These are phyloP conservation scores for Drechslerella stenobrocha DNA, from an alignment of 2,329 filamentous ascomycete genomes.

Conservation along the genomic window DNA sequence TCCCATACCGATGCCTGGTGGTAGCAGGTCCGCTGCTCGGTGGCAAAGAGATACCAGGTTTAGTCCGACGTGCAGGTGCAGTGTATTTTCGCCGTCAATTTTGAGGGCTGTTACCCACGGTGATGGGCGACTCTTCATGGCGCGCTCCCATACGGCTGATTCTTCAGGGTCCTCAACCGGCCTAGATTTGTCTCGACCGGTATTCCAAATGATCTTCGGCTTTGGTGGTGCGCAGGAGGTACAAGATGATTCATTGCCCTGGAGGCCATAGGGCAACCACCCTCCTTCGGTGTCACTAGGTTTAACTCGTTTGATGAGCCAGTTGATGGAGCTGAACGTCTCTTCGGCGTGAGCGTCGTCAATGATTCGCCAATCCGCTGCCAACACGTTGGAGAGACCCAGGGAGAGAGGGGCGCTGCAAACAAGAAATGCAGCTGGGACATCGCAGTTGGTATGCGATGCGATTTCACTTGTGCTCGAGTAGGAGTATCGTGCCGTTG, in stretches of 20 bases:
- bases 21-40: conserved; percentile 56
- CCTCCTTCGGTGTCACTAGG: conserved; percentile 39
- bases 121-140: conserved; percentile 59
- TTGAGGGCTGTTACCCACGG: conserved; percentile 57
- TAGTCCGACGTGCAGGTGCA: conserved; percentile 57
- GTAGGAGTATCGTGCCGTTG: conserved; percentile 13
- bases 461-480: conserved; percentile 1
- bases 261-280: conserved; percentile 51
- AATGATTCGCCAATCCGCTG: conserved; percentile 12
- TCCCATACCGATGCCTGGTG: conserved; percentile 16
- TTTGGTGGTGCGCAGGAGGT: conserved; percentile 55
- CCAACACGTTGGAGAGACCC: conserved; percentile 7
- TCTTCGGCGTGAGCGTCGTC: conserved; percentile 21
- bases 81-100: conserved; percentile 51
- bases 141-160: conserved; percentile 60
- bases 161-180: conserved; percentile 61
- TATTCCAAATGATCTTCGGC: conserved; percentile 56
- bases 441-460: conserved; percentile 6
- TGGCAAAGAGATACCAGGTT: conserved; percentile 58
- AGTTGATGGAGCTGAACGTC: conserved; percentile 53
- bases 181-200: conserved; percentile 54
- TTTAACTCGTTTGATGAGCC: conserved; percentile 54
- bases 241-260: conserved; percentile 42
- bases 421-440: conserved; percentile 16
- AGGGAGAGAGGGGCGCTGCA: conserved; percentile 10